phyloP scores from a whole-genome alignment of 148 eudicot genomes.

The Amaranthus cruentus region DNA sequence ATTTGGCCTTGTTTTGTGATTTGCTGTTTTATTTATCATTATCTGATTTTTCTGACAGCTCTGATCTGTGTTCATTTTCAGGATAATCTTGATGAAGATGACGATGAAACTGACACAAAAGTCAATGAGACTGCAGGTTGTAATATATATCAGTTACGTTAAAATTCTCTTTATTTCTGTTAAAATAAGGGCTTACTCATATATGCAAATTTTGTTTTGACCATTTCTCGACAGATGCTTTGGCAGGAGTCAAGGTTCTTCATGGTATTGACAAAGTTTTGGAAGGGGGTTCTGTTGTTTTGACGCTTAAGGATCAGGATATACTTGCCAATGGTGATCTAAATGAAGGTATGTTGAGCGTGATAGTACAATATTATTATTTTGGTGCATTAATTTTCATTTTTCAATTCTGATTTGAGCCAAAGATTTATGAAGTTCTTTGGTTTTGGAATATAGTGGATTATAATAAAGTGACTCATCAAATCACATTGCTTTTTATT shows the following conservation, averaged over 20 bases:
- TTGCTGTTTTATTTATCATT: neutral
- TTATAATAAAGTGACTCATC: too few relatives aligned
- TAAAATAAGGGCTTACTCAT: neutral
- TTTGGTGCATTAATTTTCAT: neutral
- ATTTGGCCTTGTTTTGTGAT: neutral
- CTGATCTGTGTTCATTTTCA: conserved; percentile 18
- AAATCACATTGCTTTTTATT: too few relatives aligned
- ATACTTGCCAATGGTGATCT: conserved; percentile 88
- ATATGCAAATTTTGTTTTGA: conserved; percentile 9
- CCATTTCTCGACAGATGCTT: conserved; percentile 35
- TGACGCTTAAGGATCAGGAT: conserved; percentile 93
- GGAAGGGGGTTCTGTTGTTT: conserved; percentile 96
- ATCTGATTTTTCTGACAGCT: conserved; percentile 11
- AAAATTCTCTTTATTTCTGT: neutral
- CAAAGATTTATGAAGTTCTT: too few relatives aligned
- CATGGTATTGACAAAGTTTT: conserved; percentile 94
- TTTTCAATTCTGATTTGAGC: neutral
- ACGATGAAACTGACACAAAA: conserved; percentile 44
- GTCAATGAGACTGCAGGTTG: conserved; percentile 36
- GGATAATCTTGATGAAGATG: conserved; percentile 72
- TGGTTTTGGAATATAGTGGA: too few relatives aligned
- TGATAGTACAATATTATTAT: neutral
- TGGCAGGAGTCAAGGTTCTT: conserved; percentile 89
- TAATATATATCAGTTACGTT: neutral
- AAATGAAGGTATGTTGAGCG: conserved; percentile 56